A percentile compares a stretch with the other conserved stretches of the same genome.
These are phyloP conservation scores for Colletotrichum sp. DNA, from an alignment of 2,329 filamentous ascomycete species.

Conservation along the genomic window DNA sequence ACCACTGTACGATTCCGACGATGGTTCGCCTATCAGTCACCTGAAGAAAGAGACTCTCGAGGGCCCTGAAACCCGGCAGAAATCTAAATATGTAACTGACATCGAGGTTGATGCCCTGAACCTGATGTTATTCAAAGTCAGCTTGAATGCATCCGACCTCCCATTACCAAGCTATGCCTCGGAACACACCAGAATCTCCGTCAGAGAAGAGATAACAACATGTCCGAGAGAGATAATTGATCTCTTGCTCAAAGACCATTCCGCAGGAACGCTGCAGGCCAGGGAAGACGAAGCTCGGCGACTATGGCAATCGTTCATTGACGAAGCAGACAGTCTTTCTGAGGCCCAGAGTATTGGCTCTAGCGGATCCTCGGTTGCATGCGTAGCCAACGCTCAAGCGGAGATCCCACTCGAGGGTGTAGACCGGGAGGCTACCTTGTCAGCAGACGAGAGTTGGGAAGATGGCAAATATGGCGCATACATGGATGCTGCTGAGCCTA, in stretches of 20 bases:
- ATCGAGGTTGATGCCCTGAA: neutral
- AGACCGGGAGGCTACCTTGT: neutral
- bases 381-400: neutral
- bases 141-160: neutral
- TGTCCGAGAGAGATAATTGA: neutral
- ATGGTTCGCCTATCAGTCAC: neutral
- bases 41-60: neutral
- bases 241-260: neutral
- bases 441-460: neutral
- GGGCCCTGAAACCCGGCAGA: neutral
- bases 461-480: neutral
- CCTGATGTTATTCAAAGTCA: neutral
- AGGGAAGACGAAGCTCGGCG: neutral
- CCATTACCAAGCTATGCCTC: neutral
- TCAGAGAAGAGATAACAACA: neutral
- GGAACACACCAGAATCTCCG: neutral
- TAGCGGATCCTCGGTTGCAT: neutral
- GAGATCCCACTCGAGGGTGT: neutral
- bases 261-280: neutral
- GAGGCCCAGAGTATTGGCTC: neutral
- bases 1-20: neutral
- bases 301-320: neutral
- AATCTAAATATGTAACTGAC: neutral
- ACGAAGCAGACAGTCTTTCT: neutral
- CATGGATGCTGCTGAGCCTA: neutral